Evolutionary conservation across 1,139 yeast genomes (phyloP).

Genomic region (Yamadazyma friedrichii): DNA sequence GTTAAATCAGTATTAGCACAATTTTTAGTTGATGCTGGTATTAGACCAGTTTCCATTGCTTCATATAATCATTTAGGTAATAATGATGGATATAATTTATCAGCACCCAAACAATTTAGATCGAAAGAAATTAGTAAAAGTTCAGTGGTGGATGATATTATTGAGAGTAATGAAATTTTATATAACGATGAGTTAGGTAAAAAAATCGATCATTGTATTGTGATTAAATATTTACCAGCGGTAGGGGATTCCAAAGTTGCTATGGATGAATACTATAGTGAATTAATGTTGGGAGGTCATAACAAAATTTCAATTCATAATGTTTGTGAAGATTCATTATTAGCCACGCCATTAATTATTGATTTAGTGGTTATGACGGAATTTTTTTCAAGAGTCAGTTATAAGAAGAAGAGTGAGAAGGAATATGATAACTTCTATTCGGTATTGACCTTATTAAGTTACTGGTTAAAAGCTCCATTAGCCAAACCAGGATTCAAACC

Average conservation of each 20-base stretch:
- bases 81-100: constrained; percentile 91
- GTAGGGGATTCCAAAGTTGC: constrained; percentile 97
- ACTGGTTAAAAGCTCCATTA: constrained; percentile 97
- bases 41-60: constrained; percentile 90
- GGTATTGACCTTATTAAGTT: constrained; percentile 81
- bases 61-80: constrained; percentile 96
- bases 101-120: constrained; percentile 90
- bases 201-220: constrained; percentile 90
- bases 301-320: constrained; percentile 91
- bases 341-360: constrained; percentile 92
- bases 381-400: constrained; percentile 81
- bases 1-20: constrained; percentile 93
- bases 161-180: constrained; percentile 81
- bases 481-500: constrained; percentile 89
- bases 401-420: constrained; percentile 51
- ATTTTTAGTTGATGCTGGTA: constrained; percentile 95
- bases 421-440: constrained; percentile 73
- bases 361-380: constrained; percentile 90
- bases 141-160: constrained; percentile 92
- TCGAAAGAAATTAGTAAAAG: constrained; percentile 94
- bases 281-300: constrained; percentile 96
- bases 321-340: constrained; percentile 92
- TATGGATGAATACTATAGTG: constrained; percentile 97
- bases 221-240: constrained; percentile 89
- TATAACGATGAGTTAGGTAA: constrained; percentile 81